Base-by-base conservation (phyloP, 2,329 filamentous ascomycete genomes). In the Sphaerulina populicola region DNA sequence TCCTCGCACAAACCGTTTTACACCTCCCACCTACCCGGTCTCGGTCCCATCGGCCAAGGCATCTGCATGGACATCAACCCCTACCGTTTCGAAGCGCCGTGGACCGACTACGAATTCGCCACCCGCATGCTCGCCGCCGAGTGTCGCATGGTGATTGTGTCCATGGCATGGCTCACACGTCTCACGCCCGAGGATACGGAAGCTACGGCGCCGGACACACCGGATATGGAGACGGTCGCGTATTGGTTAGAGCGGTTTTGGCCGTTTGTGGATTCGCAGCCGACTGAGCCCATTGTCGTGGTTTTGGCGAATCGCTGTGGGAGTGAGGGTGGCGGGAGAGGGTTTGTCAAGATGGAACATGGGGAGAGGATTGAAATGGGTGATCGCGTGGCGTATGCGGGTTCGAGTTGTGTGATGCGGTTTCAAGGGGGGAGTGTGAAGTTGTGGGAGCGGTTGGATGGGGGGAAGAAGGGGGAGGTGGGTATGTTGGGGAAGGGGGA, bases 231-330 rank as follows among this genome's bases (percentile, higher is more conserved):
- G 21, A 88, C 85, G 0, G 64, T 91, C 7, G 77, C 79, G 0
- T 91, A 91, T 60, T 91, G 86, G 87, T 72, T 88, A 0, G 77
- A 79, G 14, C 76, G 87, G 0, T 73, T 91, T 3, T 81, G 85
- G 49, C 86, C 86, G 0, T 60, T 76, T 37, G 63, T 74, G 1
- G 68, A 71, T 33, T 60, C 55, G 6, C 59, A 55, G 44, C 47
- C 49, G 0, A 61, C 72, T 0, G 75, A 79, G 0, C 83, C 87
- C 51, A 75, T 85, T 14, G 79, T 86, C 35, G 73, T 90, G 0
- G 74, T 90, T 0, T 77, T 89, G 56, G 81, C 80, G 40, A 91
- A 93, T 63, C 75, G 86, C 2, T 78, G 76, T 29, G 87, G 86
- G 0, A 73, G 71, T 1, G 87, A 91, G 45, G 59, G 60, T 3